Evolutionary conservation across 1,284 basidiomycete species (phyloP).

Genomic region (Abortiporus biennis): DNA sequence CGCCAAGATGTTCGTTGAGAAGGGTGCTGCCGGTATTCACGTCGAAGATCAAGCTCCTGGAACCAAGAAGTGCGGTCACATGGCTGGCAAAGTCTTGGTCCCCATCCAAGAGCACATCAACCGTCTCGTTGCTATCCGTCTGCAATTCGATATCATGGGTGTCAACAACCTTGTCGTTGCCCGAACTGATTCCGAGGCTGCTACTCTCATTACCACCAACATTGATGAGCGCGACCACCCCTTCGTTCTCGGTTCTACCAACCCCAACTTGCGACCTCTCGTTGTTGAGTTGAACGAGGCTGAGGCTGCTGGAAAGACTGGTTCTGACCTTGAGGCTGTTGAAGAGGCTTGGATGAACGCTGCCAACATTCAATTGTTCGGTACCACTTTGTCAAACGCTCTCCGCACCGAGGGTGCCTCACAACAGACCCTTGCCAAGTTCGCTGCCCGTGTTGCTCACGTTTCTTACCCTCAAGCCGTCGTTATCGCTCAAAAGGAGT

Average conservation of each 20-base stretch:
- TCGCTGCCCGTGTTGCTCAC: constrained; percentile 55
- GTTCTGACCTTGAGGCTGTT: constrained; percentile 76
- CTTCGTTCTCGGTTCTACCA: constrained; percentile 93
- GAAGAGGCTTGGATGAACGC: constrained; percentile 84
- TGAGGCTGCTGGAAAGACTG: constrained; percentile 75
- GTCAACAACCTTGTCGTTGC: constrained; percentile 73
- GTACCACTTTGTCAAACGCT: constrained; percentile 68
- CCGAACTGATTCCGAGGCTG: constrained; percentile 82
- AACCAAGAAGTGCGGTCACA: constrained; percentile 69
- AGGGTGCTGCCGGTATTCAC: constrained; percentile 69
- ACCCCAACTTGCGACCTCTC: constrained; percentile 60
- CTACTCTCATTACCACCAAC: constrained; percentile 94
- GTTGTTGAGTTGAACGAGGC: constrained; percentile 82
- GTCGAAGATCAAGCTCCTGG: constrained; percentile 77
- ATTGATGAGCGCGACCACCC: constrained; percentile 95
- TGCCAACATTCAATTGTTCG: constrained; percentile 80
- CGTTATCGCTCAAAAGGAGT: constrained; percentile 74
- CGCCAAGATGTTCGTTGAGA: constrained; percentile 77
- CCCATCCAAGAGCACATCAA: constrained; percentile 73
- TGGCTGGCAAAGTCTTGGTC: constrained; percentile 69
- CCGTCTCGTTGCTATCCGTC: constrained; percentile 70
- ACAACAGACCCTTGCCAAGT: constrained; percentile 43
- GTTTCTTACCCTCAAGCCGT: constrained; percentile 70
- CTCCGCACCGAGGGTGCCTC: constrained; percentile 59
- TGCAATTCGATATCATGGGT: constrained; percentile 80